phyloP scores from a whole-genome alignment of 352 stramenopile genomes.

The Phytophthora tentaculata region DNA sequence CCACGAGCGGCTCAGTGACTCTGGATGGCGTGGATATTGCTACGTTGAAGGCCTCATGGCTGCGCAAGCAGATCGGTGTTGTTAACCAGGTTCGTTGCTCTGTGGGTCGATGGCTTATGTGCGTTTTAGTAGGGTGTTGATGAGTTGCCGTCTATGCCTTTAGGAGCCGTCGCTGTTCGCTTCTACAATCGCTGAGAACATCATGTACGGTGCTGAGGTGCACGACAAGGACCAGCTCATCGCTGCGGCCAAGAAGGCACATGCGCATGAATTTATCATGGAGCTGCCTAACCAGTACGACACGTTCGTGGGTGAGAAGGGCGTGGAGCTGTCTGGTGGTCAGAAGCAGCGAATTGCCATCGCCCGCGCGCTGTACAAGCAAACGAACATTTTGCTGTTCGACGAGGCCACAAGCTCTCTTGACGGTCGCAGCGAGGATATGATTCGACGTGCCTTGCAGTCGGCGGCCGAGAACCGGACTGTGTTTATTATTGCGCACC shows the following conservation, averaged over 20 bases:
- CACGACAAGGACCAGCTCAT: conserved; percentile 66
- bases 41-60: conserved; percentile 67
- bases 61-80: conserved; percentile 88
- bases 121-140: conserved; percentile 12
- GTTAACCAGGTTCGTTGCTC: conserved; percentile 65
- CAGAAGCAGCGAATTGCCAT: conserved; percentile 97
- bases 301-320: conserved; percentile 97
- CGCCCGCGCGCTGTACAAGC: conserved; percentile 82
- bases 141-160: conserved; percentile 14
- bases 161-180: conserved; percentile 84
- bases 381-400: conserved; percentile 82
- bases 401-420: conserved; percentile 88
- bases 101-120: background rate
- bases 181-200: conserved; percentile 85
- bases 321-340: conserved; percentile 95
- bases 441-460: conserved; percentile 72
- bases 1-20: conserved; percentile 60
- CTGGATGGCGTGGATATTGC: conserved; percentile 79
- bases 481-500: conserved; percentile 87
- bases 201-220: conserved; percentile 73
- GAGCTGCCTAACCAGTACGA: conserved; percentile 94
- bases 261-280: conserved; percentile 84
- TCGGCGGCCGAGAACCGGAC: conserved; percentile 71
- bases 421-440: conserved; percentile 82
- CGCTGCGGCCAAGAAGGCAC: conserved; percentile 68